A percentile compares a stretch with the other conserved stretches of the same genome.
phyloP scores from a whole-genome alignment of 108 stramenopile genomes.

The Discostella stelligeroides region DNA sequence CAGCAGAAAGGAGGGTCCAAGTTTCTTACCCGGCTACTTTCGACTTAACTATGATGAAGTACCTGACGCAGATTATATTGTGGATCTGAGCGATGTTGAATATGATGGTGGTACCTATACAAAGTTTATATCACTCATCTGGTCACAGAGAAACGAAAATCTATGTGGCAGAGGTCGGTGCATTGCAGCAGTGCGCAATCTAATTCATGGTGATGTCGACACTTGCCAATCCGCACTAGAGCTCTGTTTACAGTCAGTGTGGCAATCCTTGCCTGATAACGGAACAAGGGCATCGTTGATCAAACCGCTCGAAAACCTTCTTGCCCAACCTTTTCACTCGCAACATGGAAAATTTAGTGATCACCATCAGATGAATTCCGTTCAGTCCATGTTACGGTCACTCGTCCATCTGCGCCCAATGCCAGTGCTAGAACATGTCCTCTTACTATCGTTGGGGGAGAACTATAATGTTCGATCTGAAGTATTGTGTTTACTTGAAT shows the following conservation, averaged over 20 bases:
- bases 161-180: constrained; percentile 43
- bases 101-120: constrained; percentile 18
- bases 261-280: constrained; percentile 56
- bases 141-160: constrained; percentile 27
- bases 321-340: constrained; percentile 72
- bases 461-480: constrained; percentile 76
- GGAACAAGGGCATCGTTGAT: constrained; percentile 49
- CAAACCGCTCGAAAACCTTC: constrained; percentile 58
- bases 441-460: constrained; percentile 61
- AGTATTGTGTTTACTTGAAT: constrained; percentile 66
- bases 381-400: constrained; percentile 61
- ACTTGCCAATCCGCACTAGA: constrained; percentile 62
- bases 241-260: constrained; percentile 54
- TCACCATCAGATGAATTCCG: constrained; percentile 30
- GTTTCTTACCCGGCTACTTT: constrained; percentile 5
- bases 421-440: constrained; percentile 57
- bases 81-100: constrained; percentile 10
- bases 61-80: not conserved
- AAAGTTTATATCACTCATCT: constrained; percentile 21
- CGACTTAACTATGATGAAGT: not conserved
- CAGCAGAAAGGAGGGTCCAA: not conserved
- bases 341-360: constrained; percentile 58
- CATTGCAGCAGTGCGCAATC: constrained; percentile 50
- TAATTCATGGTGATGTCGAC: constrained; percentile 58
- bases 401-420: constrained; percentile 55